phyloP scores from a whole-genome alignment of 1,284 basidiomycete species.

The Vanrija pseudolonga region DNA sequence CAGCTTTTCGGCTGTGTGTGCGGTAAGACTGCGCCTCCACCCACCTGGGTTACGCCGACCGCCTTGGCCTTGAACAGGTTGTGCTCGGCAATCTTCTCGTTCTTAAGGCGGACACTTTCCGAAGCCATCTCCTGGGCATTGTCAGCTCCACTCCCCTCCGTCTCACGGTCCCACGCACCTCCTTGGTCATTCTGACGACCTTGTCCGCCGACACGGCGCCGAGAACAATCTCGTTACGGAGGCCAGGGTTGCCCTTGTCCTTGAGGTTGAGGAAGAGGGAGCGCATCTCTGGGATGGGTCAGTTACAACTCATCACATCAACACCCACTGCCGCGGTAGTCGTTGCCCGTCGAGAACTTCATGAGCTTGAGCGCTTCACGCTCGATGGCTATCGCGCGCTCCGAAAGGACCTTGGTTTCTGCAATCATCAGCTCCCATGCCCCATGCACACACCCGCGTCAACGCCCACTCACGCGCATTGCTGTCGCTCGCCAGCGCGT shows the following conservation, averaged over 20 bases:
- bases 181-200: slow-evolving; percentile 76
- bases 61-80: slow-evolving; percentile 91
- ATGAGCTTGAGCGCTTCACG: slow-evolving; percentile 42
- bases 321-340: slow-evolving; percentile 48
- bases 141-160: background rate
- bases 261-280: slow-evolving; percentile 90
- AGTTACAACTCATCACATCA: background rate
- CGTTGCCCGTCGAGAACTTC: slow-evolving; percentile 43
- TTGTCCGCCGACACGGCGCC: slow-evolving; percentile 69
- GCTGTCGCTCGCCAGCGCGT: slow-evolving; percentile 80
- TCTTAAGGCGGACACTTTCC: slow-evolving; percentile 78
- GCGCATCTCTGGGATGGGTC: slow-evolving; percentile 69
- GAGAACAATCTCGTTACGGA: slow-evolving; percentile 78
- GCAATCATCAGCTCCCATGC: slow-evolving; percentile 5
- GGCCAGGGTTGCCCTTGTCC: slow-evolving; percentile 86
- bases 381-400: slow-evolving; percentile 52
- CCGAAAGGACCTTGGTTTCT: slow-evolving; percentile 48
- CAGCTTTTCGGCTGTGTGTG: background rate
- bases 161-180: slow-evolving; percentile 57
- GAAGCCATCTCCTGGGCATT: slow-evolving; percentile 83
- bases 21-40: background rate
- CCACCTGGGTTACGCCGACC: slow-evolving; percentile 70
- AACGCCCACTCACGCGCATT: slow-evolving; percentile 68
- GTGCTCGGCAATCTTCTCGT: slow-evolving; percentile 75
- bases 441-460: background rate